A percentile compares a stretch with the other conserved stretches of the same genome.
Evolutionary conservation across 768 basidiomycete genomes (phyloP).

Genomic region (Pisolithus orientalis): DNA sequence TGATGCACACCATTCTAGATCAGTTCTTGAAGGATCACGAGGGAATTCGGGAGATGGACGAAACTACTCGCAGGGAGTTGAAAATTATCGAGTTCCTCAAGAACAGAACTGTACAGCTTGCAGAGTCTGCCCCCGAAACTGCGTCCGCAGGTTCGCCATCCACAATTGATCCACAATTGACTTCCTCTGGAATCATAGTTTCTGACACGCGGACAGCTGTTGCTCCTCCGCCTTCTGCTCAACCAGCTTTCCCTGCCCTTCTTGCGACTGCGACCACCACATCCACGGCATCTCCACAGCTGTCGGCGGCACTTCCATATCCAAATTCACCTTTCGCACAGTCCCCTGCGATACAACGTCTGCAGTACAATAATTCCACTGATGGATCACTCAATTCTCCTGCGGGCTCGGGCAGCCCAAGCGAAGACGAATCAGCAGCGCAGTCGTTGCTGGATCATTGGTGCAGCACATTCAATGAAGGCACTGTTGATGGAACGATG

Average conservation of each 20-base stretch:
- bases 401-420: slow-evolving; percentile 62
- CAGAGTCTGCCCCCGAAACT: slow-evolving; percentile 26
- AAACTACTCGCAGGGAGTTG: slow-evolving; percentile 75
- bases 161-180: slow-evolving; percentile 32
- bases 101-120: slow-evolving; percentile 53
- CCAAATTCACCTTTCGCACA: slow-evolving; percentile 24
- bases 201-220: slow-evolving; percentile 5
- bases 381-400: slow-evolving; percentile 51
- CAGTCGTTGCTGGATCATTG: slow-evolving; percentile 80
- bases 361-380: slow-evolving; percentile 41
- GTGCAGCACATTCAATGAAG: slow-evolving; percentile 74
- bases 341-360: slow-evolving; percentile 53
- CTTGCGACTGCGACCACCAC: slow-evolving; percentile 14
- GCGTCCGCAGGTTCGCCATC: slow-evolving; percentile 10
- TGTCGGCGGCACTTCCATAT: slow-evolving; percentile 13
- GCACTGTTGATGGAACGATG: slow-evolving; percentile 45
- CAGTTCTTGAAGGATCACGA: slow-evolving; percentile 60
- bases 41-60: slow-evolving; percentile 59
- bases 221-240: slow-evolving; percentile 11
- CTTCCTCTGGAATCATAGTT: slow-evolving; percentile 4
- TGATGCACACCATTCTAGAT: slow-evolving; percentile 77
- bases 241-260: slow-evolving; percentile 17
- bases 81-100: slow-evolving; percentile 82
- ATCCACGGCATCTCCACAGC: slow-evolving; percentile 13
- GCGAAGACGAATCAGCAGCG: slow-evolving; percentile 67